Base-by-base conservation (phyloP, 306 rosid genomes). In the Ammopiptanthus mongolicus region DNA sequence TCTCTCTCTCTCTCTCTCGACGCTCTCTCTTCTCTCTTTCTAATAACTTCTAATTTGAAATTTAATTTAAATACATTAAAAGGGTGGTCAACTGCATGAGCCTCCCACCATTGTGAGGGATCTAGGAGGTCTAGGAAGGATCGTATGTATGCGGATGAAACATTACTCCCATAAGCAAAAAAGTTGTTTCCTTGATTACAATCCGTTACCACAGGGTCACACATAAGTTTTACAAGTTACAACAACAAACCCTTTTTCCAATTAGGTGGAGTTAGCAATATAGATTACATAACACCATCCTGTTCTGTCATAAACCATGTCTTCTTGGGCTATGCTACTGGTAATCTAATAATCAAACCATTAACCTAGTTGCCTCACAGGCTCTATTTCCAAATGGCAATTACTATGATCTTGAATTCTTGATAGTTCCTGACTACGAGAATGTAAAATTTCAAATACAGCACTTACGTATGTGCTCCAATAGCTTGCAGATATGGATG, bases 401-500 rank as follows among this genome's bases (percentile, higher is more conserved):
- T 72, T 37, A 47, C 66, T 66, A 67, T 28, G 78, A 80, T 66
- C 36, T 66, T 13, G 69, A 73, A 74, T 73, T 66, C 36, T 66
- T 13, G 69, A 73, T 58, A 51, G 18, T 55, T 55, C 15, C 34
- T 56, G 63, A 25, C 44, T 69, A 63, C 5, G 17, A 34, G 44
- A 19, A 31, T 34, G n/a, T 3, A 0, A 60, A 61, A 37, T 63
- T 56, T 25, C 14, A 78, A 44, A 71, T 76, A 34, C 8, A 61
- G 34, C 34, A 56, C 97, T 60, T 84, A 95, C 99, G 98, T 92
- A 81, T 95, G 99, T 55, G 99, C 42, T 69, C 97, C 97, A 25
- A 95, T 71, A 77, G 96, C 99, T 82, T 94, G 91, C 69, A 95
- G 76, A 81, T 90, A 95, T 23, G 97, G 84, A 84, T 92, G 98